Conservation (phyloP, 2,329 filamentous ascomycete genomes). For the Fusarium graminum region DNA sequence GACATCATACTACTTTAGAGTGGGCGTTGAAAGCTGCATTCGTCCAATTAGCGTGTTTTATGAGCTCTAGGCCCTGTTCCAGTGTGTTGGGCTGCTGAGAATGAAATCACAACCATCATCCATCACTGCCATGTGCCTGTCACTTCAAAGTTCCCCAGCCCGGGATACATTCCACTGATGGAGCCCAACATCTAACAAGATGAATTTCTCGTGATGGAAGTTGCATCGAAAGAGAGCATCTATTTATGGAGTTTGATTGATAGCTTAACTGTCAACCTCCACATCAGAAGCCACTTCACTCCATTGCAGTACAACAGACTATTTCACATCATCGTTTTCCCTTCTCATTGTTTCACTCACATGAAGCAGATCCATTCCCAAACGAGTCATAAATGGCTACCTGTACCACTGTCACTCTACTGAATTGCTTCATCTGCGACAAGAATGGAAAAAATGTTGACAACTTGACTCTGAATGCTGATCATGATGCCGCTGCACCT, state of each 20-base stretch:
- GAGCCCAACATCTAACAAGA: slow-evolving; percentile 2
- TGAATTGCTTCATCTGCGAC: slow-evolving; percentile 23
- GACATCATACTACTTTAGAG: slow-evolving; percentile 45
- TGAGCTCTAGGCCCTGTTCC: slow-evolving; percentile 27
- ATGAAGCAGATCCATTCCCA: slow-evolving; percentile 25
- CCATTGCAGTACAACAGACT: slow-evolving; percentile 4
- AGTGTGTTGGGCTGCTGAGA: slow-evolving; percentile 36
- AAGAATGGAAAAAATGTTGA: slow-evolving; percentile 36
- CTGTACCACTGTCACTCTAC: slow-evolving; percentile 8
- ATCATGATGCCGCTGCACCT: slow-evolving; percentile 40
- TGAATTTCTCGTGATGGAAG: slow-evolving; percentile 2
- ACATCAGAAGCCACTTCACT: slow-evolving; percentile 12
- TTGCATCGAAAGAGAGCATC: background rate
- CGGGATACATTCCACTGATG: slow-evolving; percentile 12
- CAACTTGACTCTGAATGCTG: slow-evolving; percentile 27
- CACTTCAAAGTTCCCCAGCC: slow-evolving; percentile 39
- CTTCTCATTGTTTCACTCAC: slow-evolving; percentile 29
- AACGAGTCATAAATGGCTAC: slow-evolving; percentile 28
- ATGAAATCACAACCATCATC: slow-evolving; percentile 36
- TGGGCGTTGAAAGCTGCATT: slow-evolving; percentile 6
- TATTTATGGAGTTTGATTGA: slow-evolving; percentile 25
- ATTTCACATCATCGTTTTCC: slow-evolving; percentile 11
- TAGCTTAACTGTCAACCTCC: slow-evolving; percentile 19
- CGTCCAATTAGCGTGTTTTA: slow-evolving; percentile 22
- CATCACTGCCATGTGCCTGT: slow-evolving; percentile 15